Evolutionary conservation across 75 land plant species (phyloP).

Genomic region (Sequoiadendron giganteum): DNA sequence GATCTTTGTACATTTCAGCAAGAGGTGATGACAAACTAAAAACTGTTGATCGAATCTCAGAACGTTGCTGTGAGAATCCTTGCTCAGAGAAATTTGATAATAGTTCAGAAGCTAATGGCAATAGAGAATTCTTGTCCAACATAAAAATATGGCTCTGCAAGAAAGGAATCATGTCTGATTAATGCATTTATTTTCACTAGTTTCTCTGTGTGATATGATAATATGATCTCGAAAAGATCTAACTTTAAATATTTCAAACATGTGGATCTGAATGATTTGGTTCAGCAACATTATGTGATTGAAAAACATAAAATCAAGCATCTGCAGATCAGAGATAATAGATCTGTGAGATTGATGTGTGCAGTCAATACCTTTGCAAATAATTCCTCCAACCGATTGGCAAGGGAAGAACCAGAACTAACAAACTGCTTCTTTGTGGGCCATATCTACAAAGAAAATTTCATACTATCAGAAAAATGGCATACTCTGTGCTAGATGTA

Average conservation of each 20-base stretch:
- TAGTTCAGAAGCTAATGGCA: not conserved
- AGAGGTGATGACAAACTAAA: conserved; percentile 9
- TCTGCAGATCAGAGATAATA: not conserved
- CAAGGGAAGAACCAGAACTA: conserved; percentile 1
- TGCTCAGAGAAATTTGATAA: not conserved
- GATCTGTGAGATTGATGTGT: not conserved
- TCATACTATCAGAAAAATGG: not conserved
- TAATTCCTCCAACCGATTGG: conserved; percentile 3
- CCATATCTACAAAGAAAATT: not conserved
- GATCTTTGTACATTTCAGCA: not conserved
- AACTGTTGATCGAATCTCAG: not conserved
- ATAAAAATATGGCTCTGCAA: conserved; percentile 1
- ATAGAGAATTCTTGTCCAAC: conserved; percentile 2
- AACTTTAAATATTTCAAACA: not conserved
- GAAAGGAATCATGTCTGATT: not conserved
- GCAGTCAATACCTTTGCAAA: not conserved
- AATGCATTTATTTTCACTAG: not conserved
- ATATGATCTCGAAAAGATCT: not conserved
- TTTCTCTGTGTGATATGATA: not conserved
- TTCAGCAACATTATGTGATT: not conserved
- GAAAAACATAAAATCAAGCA: not conserved
- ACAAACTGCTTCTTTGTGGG: conserved; percentile 6
- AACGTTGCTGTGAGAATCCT: not conserved
- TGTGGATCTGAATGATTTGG: not conserved
- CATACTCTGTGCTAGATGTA: not conserved